phyloP scores from a whole-genome alignment of 768 basidiomycete species.

The Auricularia auricula-judae region DNA sequence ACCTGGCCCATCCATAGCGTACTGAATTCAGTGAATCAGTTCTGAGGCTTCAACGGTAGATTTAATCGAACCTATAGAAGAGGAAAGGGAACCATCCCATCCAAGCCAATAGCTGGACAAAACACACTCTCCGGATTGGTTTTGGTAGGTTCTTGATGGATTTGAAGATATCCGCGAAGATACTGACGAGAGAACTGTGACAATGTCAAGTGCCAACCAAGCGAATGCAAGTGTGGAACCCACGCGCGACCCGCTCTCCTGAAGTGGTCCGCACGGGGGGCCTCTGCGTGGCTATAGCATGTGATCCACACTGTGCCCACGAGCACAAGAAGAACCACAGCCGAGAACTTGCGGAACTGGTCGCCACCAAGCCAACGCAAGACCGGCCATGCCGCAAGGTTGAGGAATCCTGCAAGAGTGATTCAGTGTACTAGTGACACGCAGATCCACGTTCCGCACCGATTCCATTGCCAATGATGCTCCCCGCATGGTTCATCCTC shows the following conservation, averaged over 20 bases:
- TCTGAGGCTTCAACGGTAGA: not conserved
- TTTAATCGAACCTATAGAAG: conserved; percentile 66
- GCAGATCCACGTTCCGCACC: conserved; percentile 33
- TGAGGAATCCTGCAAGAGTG: conserved; percentile 57
- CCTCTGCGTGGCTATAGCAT: conserved; percentile 68
- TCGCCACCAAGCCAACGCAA: conserved; percentile 74
- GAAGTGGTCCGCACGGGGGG: not conserved
- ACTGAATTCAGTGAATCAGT: conserved; percentile 23
- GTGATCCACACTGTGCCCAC: conserved; percentile 79
- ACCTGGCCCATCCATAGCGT: conserved; percentile 92
- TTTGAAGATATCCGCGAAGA: conserved; percentile 57
- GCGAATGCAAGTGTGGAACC: not conserved
- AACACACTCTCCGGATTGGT: conserved; percentile 80
- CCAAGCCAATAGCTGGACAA: conserved; percentile 90
- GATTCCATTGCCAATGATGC: conserved; percentile 88
- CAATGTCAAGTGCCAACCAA: conserved; percentile 1
- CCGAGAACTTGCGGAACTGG: conserved; percentile 94
- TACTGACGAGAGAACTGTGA: conserved; percentile 25
- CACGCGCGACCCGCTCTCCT: not conserved
- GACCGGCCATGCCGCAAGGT: conserved; percentile 70
- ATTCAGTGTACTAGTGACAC: not conserved
- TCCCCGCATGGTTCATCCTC: conserved; percentile 92
- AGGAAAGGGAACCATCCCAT: conserved; percentile 99
- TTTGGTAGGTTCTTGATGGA: conserved; percentile 69
- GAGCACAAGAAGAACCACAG: conserved; percentile 72